Base-by-base conservation (phyloP, 257 asterid species). In the Capsicum rhomboideum region DNA sequence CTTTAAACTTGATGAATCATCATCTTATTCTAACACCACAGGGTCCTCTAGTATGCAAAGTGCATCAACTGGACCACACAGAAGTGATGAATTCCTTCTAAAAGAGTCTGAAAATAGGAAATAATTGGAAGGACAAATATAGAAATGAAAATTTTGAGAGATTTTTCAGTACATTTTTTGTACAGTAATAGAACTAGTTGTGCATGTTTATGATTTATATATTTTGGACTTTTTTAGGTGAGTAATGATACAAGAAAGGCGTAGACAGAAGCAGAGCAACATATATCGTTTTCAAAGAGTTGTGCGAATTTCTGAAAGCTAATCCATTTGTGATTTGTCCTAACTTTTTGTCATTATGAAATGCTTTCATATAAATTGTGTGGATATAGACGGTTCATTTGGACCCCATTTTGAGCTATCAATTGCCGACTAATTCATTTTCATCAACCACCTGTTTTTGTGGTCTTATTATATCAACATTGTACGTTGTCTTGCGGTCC, bases 21-120 rank as follows among this genome's bases (percentile, higher is more conserved):
- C 87, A 80, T 86, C 91, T 17, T 86, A 97, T 13, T 88, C 97
- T 0, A 94, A 87, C 10, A 87, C 97, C 11, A 90, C 97, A 0
- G 95, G 82, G 56, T 87, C 95, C 8, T 92, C 84, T 31, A 93
- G 97, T 83, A 75, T 90, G 83, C 92, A 85, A 77, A 93, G 99
- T 50, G 91, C 93, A 52, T 93, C 92, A 20, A 92, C 88, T 4
- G 97, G 87, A 68, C 88, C 84, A 55, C 37, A 77, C 83, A 91
- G 91, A 83, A 72, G 31, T 23, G 63, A 59, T 0, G 55, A 10
- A 21, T 23, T 53, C 16, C 46, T 71, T 37, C 10, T n/a, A 17
- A 72, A 44, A 31, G 78, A 34, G 74, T 40, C 21, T n/a, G 18
- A 55, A 63, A 64, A 40, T 55, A 69, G 11, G 21, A 58, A 49